These are phyloP conservation scores for Lyophyllum shimeji DNA, from an alignment of 768 basidiomycete species.

Conservation along the genomic window DNA sequence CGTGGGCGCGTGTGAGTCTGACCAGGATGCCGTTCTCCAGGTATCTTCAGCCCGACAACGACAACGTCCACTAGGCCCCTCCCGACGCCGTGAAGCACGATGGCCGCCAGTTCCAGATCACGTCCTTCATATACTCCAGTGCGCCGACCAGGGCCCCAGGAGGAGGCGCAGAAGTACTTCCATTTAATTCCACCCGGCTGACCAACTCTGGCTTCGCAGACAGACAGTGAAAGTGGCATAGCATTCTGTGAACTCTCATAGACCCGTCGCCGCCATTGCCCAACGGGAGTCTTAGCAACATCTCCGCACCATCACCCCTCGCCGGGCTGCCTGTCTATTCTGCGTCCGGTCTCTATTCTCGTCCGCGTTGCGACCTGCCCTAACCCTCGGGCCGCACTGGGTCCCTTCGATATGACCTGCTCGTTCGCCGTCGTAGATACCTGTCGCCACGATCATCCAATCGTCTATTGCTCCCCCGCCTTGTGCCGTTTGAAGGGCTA, in stretches of 20 bases:
- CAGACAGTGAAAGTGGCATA: neutral
- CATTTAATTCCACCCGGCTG: conserved; percentile 52
- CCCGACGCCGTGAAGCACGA: neutral
- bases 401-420: conserved; percentile 91
- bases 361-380: conserved; percentile 73
- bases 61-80: conserved; percentile 9
- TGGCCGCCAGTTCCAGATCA: conserved; percentile 53
- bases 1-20: neutral
- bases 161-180: conserved; percentile 75
- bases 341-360: conserved; percentile 75
- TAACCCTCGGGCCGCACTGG: conserved; percentile 73
- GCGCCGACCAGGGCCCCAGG: conserved; percentile 65
- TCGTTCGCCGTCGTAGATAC: conserved; percentile 89
- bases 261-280: neutral
- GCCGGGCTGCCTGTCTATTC: conserved; percentile 79
- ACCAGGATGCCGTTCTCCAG: conserved; percentile 40
- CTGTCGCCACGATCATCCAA: conserved; percentile 76
- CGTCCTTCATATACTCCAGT: conserved; percentile 58
- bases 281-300: neutral
- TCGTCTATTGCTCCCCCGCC: conserved; percentile 87
- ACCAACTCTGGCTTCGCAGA: conserved; percentile 41
- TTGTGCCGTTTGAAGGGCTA: conserved; percentile 83
- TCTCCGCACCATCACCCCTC: conserved; percentile 30
- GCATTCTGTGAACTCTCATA: neutral
- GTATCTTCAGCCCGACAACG: conserved; percentile 36